Base-by-base conservation (phyloP, 768 basidiomycete species). In the Crassisporium funariophilum region DNA sequence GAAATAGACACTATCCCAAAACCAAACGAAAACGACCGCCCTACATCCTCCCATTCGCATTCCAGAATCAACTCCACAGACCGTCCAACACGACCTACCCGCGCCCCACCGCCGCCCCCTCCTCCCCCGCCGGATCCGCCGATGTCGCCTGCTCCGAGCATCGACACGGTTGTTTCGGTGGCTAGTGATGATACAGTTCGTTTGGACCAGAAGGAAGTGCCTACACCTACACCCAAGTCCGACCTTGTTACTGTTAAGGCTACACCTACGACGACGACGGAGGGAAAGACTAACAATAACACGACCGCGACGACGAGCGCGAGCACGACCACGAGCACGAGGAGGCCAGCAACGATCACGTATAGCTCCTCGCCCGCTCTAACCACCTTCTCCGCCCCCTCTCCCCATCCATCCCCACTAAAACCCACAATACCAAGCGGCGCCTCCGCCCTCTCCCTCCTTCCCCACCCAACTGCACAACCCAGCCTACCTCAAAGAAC, bases 381-480 rank as follows among this genome's bases (percentile, higher is more conserved):
- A 44, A n/a, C 29, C 27, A n/a, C 29, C 29, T 5, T 31, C 29
- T 31, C 29, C 5, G 29, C n/a, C 29, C 5, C 29, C 11, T 10
- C 29, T 10, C 11, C 10, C 3, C n/a, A 10, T 29, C 27, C 27
- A 29, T 29, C 27, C 2, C 29, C 29, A 11, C n/a, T 5, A 5
- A 31, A 2, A 31, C 29, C 29, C 10, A 31, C 29, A 31, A n/a
- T 5, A 31, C 29, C 5, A 31, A 31, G 29, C 29, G n/a, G 29
- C 29, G n/a, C n/a, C 19, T 2, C 2, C 33, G 35, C 35, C 17
- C 20, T 41, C 19, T 13, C 23, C 37, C 34, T 24, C 47, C 15
- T 16, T 33, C 24, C 24, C 25, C 53, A 22, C 34, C 40, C 38
- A 52, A 17, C 24, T 5, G n/a, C 40, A 13, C 35, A 6, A 23